Percentiles rank a stretch among this genome's conserved stretches.
These are phyloP conservation scores for Delitschia confertaspora DNA, from an alignment of 495 filamentous ascomycete species.

Conservation along the genomic window DNA sequence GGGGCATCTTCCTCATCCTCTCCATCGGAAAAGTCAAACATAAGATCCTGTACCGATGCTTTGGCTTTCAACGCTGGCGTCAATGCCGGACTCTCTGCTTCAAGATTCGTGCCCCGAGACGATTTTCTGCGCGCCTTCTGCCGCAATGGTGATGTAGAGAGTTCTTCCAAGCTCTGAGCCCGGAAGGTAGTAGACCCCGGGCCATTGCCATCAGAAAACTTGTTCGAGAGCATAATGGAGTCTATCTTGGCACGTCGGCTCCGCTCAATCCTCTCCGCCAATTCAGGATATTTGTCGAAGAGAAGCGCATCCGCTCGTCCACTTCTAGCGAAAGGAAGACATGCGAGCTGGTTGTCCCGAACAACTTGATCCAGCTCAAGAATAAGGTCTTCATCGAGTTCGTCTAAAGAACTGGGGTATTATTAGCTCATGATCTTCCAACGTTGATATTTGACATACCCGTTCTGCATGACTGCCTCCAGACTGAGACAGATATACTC, in stretches of 20 bases:
- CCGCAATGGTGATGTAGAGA: conserved; percentile 43
- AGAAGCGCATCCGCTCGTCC: conserved; percentile 61
- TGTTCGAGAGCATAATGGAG: conserved; percentile 48
- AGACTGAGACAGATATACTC: conserved; percentile 89
- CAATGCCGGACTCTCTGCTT: conserved; percentile 41
- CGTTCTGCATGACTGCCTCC: conserved; percentile 82
- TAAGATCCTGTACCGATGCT: conserved; percentile 62
- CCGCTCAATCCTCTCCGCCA: conserved; percentile 44
- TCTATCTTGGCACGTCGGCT: conserved; percentile 52
- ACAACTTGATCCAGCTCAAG: conserved; percentile 69
- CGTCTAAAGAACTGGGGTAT: conserved; percentile 54
- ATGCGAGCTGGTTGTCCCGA: conserved; percentile 68
- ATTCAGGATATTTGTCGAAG: conserved; percentile 60
- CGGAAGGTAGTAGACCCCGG: conserved; percentile 42
- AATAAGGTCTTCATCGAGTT: conserved; percentile 78
- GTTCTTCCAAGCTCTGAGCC: conserved; percentile 50
- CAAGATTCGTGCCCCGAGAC: conserved; percentile 39
- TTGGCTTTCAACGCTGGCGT: conserved; percentile 49
- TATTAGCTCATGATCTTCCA: conserved; percentile 19
- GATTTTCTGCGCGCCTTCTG: conserved; percentile 46
- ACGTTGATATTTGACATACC: conserved; percentile 39
- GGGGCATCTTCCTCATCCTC: conserved; percentile 20
- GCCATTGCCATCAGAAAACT: conserved; percentile 52
- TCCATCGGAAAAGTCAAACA: conserved; percentile 95
- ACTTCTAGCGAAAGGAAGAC: conserved; percentile 64